A percentile compares a stretch with the other conserved stretches of the same genome.
Evolutionary conservation across 2,329 filamentous ascomycete genomes (phyloP).

Genomic region (Nemania abortiva): DNA sequence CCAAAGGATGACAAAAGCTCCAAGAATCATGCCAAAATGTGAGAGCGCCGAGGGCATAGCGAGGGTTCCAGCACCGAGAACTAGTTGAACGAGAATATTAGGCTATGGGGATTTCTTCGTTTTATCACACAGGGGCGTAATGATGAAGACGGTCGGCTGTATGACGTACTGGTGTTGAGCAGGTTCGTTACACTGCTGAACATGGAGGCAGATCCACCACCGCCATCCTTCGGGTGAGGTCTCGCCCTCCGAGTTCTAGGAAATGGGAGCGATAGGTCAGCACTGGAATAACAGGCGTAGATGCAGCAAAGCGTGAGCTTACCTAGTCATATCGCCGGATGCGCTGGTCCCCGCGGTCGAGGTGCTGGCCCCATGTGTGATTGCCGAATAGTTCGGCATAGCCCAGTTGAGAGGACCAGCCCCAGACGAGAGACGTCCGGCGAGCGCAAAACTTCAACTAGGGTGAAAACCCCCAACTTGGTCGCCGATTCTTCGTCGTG

Average conservation of each 20-base stretch:
- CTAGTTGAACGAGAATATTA: slow-evolving; percentile 58
- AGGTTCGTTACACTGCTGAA: slow-evolving; percentile 93
- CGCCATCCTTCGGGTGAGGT: slow-evolving; percentile 75
- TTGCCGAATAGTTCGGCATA: slow-evolving; percentile 69
- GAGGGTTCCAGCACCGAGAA: slow-evolving; percentile 92
- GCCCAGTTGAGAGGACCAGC: slow-evolving; percentile 45
- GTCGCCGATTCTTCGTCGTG: slow-evolving; percentile 11
- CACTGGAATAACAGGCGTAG: not conserved
- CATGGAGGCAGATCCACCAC: slow-evolving; percentile 84
- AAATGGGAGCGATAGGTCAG: slow-evolving; percentile 13
- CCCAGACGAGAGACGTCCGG: slow-evolving; percentile 19
- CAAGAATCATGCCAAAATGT: slow-evolving; percentile 92
- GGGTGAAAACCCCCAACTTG: not conserved
- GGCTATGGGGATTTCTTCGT: slow-evolving; percentile 15
- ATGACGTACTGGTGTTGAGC: slow-evolving; percentile 86
- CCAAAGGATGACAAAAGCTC: slow-evolving; percentile 88
- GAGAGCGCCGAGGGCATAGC: slow-evolving; percentile 96
- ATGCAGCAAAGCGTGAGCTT: slow-evolving; percentile 26
- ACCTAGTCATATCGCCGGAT: slow-evolving; percentile 65
- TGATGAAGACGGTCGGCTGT: not conserved
- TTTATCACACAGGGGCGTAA: not conserved
- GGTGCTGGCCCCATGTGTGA: slow-evolving; percentile 61
- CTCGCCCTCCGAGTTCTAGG: slow-evolving; percentile 66
- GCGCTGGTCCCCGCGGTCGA: slow-evolving; percentile 52
- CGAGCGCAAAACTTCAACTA: slow-evolving; percentile 12